phyloP scores from a whole-genome alignment of 768 basidiomycete genomes.

The Melanogaster broomeanus region DNA sequence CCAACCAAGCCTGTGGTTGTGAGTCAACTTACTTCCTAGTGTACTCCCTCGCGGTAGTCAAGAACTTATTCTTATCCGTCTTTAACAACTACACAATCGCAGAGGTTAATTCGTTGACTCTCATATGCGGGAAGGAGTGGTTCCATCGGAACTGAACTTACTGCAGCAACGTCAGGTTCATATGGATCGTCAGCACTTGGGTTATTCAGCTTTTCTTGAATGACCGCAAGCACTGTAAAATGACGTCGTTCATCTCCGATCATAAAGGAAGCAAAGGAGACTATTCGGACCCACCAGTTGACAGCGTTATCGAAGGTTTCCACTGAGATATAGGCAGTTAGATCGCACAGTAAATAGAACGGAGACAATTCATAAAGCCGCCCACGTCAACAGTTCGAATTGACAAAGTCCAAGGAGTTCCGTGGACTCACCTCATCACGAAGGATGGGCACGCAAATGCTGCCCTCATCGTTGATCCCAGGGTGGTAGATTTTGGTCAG shows the following conservation, averaged over 20 bases:
- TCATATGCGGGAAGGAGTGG: neutral
- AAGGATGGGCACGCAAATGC: constrained; percentile 81
- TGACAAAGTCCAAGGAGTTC: constrained; percentile 2
- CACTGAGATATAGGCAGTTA: constrained; percentile 49
- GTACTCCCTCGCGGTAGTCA: constrained; percentile 77
- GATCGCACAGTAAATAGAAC: constrained; percentile 1
- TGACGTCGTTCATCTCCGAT: constrained; percentile 8
- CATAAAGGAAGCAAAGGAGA: neutral
- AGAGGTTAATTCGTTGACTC: constrained; percentile 4
- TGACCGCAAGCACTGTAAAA: constrained; percentile 63
- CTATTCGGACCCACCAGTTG: constrained; percentile 51
- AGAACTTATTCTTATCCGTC: constrained; percentile 74
- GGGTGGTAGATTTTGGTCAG: constrained; percentile 89
- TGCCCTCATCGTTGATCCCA: constrained; percentile 87
- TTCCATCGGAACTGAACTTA: constrained; percentile 41
- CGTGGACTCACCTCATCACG: constrained; percentile 69
- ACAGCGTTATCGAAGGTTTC: constrained; percentile 79
- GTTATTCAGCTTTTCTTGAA: constrained; percentile 87
- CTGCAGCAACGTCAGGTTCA: constrained; percentile 83
- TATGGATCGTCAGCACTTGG: constrained; percentile 88
- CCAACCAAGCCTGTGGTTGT: no score
- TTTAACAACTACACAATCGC: constrained; percentile 58
- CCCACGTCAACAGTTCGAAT: neutral
- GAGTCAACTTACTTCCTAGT: constrained; percentile 73
- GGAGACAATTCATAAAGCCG: constrained; percentile 4